phyloP scores from a whole-genome alignment of 2,329 filamentous ascomycete species.

The Dactylellina leptospora region DNA sequence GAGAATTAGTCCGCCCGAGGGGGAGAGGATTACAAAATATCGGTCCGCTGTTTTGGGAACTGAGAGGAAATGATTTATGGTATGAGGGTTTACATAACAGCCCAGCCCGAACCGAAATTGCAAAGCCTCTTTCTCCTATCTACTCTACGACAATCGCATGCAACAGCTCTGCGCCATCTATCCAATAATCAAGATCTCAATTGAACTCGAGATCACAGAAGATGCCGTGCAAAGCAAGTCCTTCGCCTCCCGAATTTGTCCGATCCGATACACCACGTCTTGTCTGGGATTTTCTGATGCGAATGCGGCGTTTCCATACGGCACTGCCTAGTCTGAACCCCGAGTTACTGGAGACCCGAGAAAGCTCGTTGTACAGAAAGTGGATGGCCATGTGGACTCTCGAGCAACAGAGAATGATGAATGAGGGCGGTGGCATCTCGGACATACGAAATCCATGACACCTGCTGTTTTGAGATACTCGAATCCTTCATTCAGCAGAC shows the following conservation, averaged over 20 bases:
- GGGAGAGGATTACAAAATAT: no score
- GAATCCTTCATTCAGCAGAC: no score
- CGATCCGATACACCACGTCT: slow-evolving; percentile 31
- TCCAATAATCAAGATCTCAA: no score
- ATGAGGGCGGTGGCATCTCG: background rate
- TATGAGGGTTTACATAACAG: no score
- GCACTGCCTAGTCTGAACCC: slow-evolving; percentile 25
- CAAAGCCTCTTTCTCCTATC: no score
- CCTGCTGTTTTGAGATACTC: background rate
- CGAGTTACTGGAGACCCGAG: slow-evolving; percentile 12
- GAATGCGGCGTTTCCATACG: slow-evolving; percentile 27
- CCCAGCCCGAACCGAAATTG: no score
- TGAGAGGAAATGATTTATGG: no score
- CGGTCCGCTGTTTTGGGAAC: background rate
- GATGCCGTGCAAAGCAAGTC: slow-evolving; percentile 42
- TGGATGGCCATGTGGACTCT: slow-evolving; percentile 23
- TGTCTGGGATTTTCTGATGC: slow-evolving; percentile 36
- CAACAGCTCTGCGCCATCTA: no score
- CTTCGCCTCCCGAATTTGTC: slow-evolving; percentile 37
- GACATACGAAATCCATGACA: background rate
- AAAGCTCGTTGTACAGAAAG: slow-evolving; percentile 11
- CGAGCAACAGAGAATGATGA: background rate
- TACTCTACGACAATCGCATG: no score
- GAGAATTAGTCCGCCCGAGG: background rate
- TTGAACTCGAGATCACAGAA: no score